Conservation (phyloP, 805 yeast species). For the Phaffomyces thermotolerans region DNA sequence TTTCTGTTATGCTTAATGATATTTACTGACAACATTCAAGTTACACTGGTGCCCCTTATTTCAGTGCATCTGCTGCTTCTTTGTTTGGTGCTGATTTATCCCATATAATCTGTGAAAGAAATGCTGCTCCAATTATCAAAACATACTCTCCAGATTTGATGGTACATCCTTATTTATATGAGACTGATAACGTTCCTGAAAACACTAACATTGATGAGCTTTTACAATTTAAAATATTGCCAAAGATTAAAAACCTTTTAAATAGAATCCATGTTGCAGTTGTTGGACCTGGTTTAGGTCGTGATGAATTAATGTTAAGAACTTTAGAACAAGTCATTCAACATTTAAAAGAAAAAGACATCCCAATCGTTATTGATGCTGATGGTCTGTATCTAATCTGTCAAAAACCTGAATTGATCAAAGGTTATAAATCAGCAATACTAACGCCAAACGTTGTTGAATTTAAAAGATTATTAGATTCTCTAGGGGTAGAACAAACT, state of each 20-base stretch:
- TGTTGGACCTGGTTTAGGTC: slow-evolving; percentile 91
- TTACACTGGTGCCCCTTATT: slow-evolving; percentile 95
- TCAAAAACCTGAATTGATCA: slow-evolving; percentile 44
- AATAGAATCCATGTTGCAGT: slow-evolving; percentile 73
- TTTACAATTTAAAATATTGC: slow-evolving; percentile 41
- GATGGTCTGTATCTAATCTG: slow-evolving; percentile 74
- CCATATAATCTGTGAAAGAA: slow-evolving; percentile 78
- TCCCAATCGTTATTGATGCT: slow-evolving; percentile 84
- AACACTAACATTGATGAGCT: slow-evolving; percentile 18
- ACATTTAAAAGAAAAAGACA: slow-evolving; percentile 42
- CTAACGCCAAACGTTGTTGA: slow-evolving; percentile 90
- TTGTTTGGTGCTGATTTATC: slow-evolving; percentile 82
- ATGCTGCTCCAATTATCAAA: slow-evolving; percentile 78
- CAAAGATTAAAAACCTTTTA: slow-evolving; percentile 48
- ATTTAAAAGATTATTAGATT: slow-evolving; percentile 58
- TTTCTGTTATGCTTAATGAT: too few relatives aligned
- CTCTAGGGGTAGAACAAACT: slow-evolving; percentile 29
- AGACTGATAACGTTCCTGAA: slow-evolving; percentile 24
- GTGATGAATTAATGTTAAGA: slow-evolving; percentile 62
- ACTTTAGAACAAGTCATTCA: slow-evolving; percentile 51
- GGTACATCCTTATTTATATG: slow-evolving; percentile 88
- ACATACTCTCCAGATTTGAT: slow-evolving; percentile 86
- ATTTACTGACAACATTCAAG: slow-evolving; percentile 14
- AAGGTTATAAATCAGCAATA: slow-evolving; percentile 52
- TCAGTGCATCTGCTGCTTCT: slow-evolving; percentile 80